Percentiles rank a stretch among this genome's conserved stretches.
Evolutionary conservation across 306 rosid genomes (phyloP).

Genomic region (Vigna nakashimae): DNA sequence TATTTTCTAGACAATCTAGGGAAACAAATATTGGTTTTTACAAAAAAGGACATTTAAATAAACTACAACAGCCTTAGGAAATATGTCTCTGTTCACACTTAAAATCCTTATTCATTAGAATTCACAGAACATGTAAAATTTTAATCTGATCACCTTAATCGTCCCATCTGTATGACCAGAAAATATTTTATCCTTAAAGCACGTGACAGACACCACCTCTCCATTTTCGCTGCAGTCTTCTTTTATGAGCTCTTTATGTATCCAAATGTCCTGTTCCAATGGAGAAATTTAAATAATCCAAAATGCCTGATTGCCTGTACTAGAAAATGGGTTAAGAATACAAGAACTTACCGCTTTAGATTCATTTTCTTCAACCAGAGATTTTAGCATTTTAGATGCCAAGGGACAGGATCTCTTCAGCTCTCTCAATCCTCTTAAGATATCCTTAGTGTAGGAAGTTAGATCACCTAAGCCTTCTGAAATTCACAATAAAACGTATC

Average conservation of each 20-base stretch:
- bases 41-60: not conserved
- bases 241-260: slow-evolving; percentile 76
- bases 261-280: slow-evolving; percentile 76
- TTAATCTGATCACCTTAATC: slow-evolving; percentile 67
- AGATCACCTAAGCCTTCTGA: slow-evolving; percentile 77
- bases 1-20: slow-evolving; percentile 15
- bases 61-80: slow-evolving; percentile 10
- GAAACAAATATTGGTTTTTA: not conserved
- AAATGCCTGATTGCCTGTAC: slow-evolving; percentile 12
- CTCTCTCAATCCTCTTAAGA: slow-evolving; percentile 76
- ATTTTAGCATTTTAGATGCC: slow-evolving; percentile 78
- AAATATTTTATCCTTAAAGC: slow-evolving; percentile 65
- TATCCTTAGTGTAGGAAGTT: slow-evolving; percentile 63
- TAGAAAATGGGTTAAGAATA: slow-evolving; percentile 31
- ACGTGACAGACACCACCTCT: slow-evolving; percentile 75
- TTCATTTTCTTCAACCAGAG: slow-evolving; percentile 66
- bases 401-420: slow-evolving; percentile 76
- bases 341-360: slow-evolving; percentile 71
- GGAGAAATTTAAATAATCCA: slow-evolving; percentile 29
- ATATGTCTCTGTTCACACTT: not conserved
- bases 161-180: slow-evolving; percentile 97
- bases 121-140: not conserved
- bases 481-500: slow-evolving; percentile 49
- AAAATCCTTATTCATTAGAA: slow-evolving; percentile 12
- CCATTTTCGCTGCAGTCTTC: slow-evolving; percentile 87